A percentile compares a stretch with the other conserved stretches of the same genome.
Conservation (phyloP, 1,139 yeast species). For the Sugiyamaella xylanicola region DNA sequence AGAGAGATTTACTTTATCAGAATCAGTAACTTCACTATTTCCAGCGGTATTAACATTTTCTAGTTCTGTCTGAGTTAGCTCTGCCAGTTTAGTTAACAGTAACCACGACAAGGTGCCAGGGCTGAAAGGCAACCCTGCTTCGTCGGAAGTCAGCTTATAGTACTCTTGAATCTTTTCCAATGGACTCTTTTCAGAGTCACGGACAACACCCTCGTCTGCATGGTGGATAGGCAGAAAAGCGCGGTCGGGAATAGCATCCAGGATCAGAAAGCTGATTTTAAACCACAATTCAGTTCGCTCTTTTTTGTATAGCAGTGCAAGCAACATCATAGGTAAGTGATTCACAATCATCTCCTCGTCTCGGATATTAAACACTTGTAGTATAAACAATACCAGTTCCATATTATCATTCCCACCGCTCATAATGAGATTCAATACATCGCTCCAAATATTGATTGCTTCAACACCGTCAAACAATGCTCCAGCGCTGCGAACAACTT, state of each 20-base stretch:
- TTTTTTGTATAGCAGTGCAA: conserved; percentile 45
- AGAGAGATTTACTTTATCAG: neutral
- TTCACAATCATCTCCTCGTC: conserved; percentile 84
- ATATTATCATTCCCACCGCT: conserved; percentile 43
- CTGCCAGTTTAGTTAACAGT: conserved; percentile 45
- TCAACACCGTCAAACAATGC: conserved; percentile 85
- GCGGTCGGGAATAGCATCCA: conserved; percentile 59
- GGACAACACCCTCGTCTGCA: conserved; percentile 36
- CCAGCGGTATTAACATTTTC: neutral
- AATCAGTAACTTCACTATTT: neutral
- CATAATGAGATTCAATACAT: conserved; percentile 50
- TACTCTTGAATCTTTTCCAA: conserved; percentile 39
- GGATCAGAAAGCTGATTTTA: conserved; percentile 33
- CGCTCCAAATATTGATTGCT: conserved; percentile 73
- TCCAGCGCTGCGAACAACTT: conserved; percentile 59
- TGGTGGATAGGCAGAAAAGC: conserved; percentile 55
- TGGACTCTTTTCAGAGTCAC: conserved; percentile 22
- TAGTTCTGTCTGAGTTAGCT: conserved; percentile 35
- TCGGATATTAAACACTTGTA: conserved; percentile 66
- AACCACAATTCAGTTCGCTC: conserved; percentile 25
- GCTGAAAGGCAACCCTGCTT: conserved; percentile 46
- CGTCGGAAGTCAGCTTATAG: conserved; percentile 37
- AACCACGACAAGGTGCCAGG: conserved; percentile 51
- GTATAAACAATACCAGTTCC: conserved; percentile 57
- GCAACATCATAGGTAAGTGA: conserved; percentile 71